Conservation (phyloP, 192 early-diverging fungal genomes). For the Lunasporangiospora selenospora region DNA sequence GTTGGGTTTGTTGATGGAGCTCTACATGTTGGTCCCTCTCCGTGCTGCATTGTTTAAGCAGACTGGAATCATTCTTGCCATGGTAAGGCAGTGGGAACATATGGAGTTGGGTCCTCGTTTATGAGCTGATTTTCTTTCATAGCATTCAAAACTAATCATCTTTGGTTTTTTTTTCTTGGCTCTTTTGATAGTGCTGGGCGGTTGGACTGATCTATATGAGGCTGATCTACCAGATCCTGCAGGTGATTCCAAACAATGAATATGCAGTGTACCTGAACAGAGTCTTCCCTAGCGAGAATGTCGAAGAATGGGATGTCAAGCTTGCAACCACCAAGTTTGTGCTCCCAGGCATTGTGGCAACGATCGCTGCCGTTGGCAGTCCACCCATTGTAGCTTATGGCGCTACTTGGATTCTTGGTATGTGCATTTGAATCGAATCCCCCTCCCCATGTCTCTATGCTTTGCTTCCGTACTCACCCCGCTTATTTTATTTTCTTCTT, state of each 20-base stretch:
- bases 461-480: too few species aligned
- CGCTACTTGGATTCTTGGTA: neutral
- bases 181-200: slow-evolving; percentile 71
- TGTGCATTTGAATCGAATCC: neutral
- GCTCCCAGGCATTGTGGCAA: slow-evolving; percentile 30
- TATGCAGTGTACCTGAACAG: slow-evolving; percentile 25
- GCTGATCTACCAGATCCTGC: slow-evolving; percentile 57
- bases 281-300: slow-evolving; percentile 28
- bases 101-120: neutral
- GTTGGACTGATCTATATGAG: slow-evolving; percentile 75
- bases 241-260: slow-evolving; percentile 55
- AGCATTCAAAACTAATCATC: neutral
- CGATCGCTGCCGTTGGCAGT: slow-evolving; percentile 32
- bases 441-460: neutral
- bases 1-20: slow-evolving; percentile 72
- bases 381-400: slow-evolving; percentile 51
- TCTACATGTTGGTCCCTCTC: slow-evolving; percentile 75
- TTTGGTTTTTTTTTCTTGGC: slow-evolving; percentile 2
- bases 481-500: slow-evolving; percentile 8
- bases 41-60: slow-evolving; percentile 39
- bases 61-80: slow-evolving; percentile 41
- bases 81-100: slow-evolving; percentile 10
- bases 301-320: slow-evolving; percentile 27
- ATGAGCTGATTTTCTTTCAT: neutral
- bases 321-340: slow-evolving; percentile 46